Base-by-base conservation (phyloP, 116 monocot genomes). In the Zostera marina region DNA sequence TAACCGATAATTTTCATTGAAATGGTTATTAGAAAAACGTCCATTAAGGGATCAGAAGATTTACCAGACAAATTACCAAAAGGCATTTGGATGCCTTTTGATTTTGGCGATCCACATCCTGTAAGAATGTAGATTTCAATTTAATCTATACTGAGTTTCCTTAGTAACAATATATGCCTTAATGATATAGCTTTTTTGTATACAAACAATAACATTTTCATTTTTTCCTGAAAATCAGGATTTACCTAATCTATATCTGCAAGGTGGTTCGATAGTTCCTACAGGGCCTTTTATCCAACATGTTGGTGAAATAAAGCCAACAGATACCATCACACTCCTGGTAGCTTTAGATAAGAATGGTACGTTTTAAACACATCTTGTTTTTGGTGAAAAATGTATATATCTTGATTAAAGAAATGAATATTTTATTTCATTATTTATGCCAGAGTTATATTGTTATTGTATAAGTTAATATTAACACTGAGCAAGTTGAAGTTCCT, bases 31-130 rank as follows among this genome's bases (percentile, higher is more conserved):
- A 96, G 89, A 70, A 89, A 85, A 13, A 23, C 49, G 25, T 74
- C 85, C 74, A 70, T 76, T 49, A 66, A 74, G 54, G 76, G 82
- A 57, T 77, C 89, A 23, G 72, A 96, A 80, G 72, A 85, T 59
- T n/a, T 76, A 41, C 54, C 76, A 41, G 69, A 72, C 67, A 58
- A 58, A 25, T 60, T 88, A 19, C 96, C 82, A 42, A 78, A 61
- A 42, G 96, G 96, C 63, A 85, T 61, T 44, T 96, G 96, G 96
- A 63, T 82, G 61, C 74, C 66, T 15, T 89, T 96, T 76, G 96
- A 96, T 77, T 96, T 96, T 74, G 65, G 67, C 53, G 96, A 96
- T 74, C 72, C 96, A 66, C 89, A 88, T 72, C 89, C 89, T 58
- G 96, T 96, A 74, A 60, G 13, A 38, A 63, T 3, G 5, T 20